A percentile compares a stretch with the other conserved stretches of the same genome.
Evolutionary conservation across 2,329 filamentous ascomycete genomes (phyloP).

Genomic region (Alternaria longipes): DNA sequence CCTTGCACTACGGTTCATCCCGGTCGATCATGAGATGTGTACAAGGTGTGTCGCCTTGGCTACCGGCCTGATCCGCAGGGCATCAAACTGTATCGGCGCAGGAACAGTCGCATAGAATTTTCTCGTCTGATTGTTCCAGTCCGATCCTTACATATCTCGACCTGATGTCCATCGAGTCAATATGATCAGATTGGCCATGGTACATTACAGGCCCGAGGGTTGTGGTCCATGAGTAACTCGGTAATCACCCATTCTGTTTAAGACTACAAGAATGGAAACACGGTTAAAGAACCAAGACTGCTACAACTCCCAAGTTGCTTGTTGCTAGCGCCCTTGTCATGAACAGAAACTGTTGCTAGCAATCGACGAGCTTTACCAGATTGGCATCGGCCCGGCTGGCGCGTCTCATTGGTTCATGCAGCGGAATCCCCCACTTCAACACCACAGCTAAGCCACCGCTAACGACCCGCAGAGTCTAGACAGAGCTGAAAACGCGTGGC

Average conservation of each 20-base stretch:
- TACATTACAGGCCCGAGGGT: no score
- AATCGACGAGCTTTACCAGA: neutral
- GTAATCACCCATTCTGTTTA: neutral
- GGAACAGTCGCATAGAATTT: neutral
- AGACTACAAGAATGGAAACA: neutral
- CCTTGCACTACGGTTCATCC: neutral
- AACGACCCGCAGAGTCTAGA: slow-evolving; percentile 11
- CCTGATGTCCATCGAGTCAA: no score
- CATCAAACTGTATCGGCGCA: neutral
- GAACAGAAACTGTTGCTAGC: neutral
- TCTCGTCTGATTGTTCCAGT: neutral
- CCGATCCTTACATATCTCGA: no score
- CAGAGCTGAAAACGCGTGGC: slow-evolving; percentile 16
- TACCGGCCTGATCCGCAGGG: neutral
- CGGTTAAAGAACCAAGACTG: neutral
- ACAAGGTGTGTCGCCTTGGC: neutral
- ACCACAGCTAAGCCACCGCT: slow-evolving; percentile 25
- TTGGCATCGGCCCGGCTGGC: slow-evolving; percentile 11
- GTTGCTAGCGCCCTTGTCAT: neutral
- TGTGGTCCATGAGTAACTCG: neutral
- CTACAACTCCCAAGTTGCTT: neutral
- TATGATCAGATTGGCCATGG: no score
- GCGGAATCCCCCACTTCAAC: slow-evolving; percentile 20
- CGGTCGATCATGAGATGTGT: neutral
- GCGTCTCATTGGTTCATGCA: slow-evolving; percentile 21